Evolutionary conservation across 495 filamentous ascomycete genomes (phyloP).

Genomic region (Cryomyces antarcticus): DNA sequence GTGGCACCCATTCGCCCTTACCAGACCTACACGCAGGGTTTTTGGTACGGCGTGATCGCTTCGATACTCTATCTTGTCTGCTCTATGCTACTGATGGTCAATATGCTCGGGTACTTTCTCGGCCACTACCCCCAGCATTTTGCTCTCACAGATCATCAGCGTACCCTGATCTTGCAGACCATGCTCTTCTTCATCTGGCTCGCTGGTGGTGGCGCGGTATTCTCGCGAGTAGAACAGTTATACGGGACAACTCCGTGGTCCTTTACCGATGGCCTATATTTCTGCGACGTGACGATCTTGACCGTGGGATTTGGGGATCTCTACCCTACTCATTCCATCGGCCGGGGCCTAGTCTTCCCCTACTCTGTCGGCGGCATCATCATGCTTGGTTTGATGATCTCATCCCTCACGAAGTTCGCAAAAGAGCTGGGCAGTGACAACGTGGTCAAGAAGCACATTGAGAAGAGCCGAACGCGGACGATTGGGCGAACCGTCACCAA

Average conservation of each 20-base stretch:
- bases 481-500: constrained; percentile 31
- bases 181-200: constrained; percentile 43
- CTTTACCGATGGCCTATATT: constrained; percentile 40
- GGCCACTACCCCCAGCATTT: constrained; percentile 65
- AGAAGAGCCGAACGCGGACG: constrained; percentile 34
- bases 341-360: constrained; percentile 21
- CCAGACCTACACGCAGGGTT: constrained; percentile 51
- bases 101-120: constrained; percentile 59
- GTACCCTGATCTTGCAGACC: constrained; percentile 44
- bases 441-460: constrained; percentile 41
- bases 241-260: constrained; percentile 12
- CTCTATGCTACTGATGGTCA: constrained; percentile 44
- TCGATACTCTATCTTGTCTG: constrained; percentile 43
- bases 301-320: constrained; percentile 49
- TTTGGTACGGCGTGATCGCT: constrained; percentile 58
- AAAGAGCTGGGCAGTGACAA: constrained; percentile 43
- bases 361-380: constrained; percentile 26
- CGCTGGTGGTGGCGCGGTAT: constrained; percentile 36
- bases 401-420: constrained; percentile 30
- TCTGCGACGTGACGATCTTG: constrained; percentile 43
- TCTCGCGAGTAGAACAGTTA: constrained; percentile 22
- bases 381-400: constrained; percentile 24
- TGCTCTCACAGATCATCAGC: constrained; percentile 48
- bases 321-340: constrained; percentile 21
- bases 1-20: constrained; percentile 33